phyloP scores from a whole-genome alignment of 495 filamentous ascomycete genomes.

The Neurospora terricola region DNA sequence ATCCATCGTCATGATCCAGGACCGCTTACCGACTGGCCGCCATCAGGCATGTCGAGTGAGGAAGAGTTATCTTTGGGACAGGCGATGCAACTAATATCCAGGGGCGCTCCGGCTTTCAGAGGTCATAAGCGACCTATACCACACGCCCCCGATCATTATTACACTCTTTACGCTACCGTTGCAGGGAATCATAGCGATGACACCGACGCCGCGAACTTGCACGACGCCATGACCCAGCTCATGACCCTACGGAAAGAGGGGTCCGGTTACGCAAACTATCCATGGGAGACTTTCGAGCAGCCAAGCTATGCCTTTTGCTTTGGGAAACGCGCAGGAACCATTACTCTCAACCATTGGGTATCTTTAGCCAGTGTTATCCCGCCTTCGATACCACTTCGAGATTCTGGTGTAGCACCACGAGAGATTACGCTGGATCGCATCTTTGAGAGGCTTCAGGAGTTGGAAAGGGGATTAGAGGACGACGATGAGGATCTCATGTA shows the following conservation, averaged over 20 bases:
- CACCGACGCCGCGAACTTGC: conserved; percentile 32
- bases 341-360: conserved; percentile 51
- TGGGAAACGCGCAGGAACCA: conserved; percentile 47
- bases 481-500: conserved; percentile 46
- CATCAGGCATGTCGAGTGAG: conserved; percentile 28
- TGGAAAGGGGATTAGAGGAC: conserved; percentile 48
- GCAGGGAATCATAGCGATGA: conserved; percentile 36
- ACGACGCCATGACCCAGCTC: conserved; percentile 40
- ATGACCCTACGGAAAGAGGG: conserved; percentile 35
- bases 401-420: conserved; percentile 39
- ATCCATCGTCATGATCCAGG: conserved; percentile 25
- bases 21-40: conserved; percentile 39
- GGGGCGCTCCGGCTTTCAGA: conserved; percentile 36
- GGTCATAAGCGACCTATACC: conserved; percentile 36
- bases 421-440: conserved; percentile 43
- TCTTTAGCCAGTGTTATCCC: conserved; percentile 38
- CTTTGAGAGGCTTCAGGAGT: conserved; percentile 42
- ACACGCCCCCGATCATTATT: conserved; percentile 40
- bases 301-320: conserved; percentile 52
- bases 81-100: conserved; percentile 38
- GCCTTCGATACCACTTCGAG: conserved; percentile 38
- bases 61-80: conserved; percentile 35
- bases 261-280: conserved; percentile 27
- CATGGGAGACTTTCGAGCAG: conserved; percentile 58
- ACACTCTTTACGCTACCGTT: conserved; percentile 36